phyloP scores from a whole-genome alignment of 345 rosid species.

The rapeseed (Brassica napus) region DNA sequence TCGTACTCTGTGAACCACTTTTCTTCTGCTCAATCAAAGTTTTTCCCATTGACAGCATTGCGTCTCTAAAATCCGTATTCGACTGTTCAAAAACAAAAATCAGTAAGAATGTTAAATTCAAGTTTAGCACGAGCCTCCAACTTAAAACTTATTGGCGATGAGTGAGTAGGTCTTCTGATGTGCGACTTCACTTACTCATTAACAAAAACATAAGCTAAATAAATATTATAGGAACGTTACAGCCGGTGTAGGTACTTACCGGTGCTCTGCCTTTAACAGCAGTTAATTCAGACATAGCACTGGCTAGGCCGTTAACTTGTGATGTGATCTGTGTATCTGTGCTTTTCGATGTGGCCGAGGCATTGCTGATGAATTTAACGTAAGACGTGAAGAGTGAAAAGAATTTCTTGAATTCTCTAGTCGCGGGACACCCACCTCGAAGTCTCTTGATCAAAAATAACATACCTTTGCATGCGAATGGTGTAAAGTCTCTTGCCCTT shows the following conservation, averaged over 20 bases:
- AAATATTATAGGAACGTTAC: neutral
- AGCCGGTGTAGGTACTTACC: neutral
- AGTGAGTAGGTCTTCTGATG: neutral
- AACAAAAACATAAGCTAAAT: neutral
- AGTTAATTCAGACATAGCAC: neutral
- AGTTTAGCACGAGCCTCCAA: neutral
- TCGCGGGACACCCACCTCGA: slow-evolving; percentile 11
- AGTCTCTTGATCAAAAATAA: neutral
- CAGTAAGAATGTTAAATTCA: neutral
- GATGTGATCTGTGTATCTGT: neutral
- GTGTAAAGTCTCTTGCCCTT: slow-evolving; percentile 3
- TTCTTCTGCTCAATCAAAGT: slow-evolving; percentile 29
- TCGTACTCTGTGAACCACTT: slow-evolving; percentile 5
- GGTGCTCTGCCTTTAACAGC: neutral
- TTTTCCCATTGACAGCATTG: slow-evolving; percentile 34
- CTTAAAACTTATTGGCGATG: neutral
- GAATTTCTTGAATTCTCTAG: slow-evolving; percentile 18
- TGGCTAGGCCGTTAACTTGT: neutral
- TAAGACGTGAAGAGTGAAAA: neutral
- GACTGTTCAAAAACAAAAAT: neutral
- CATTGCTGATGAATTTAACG: neutral
- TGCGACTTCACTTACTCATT: neutral
- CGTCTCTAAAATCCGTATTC: neutral
- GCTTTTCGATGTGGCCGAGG: neutral
- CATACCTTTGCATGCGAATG: slow-evolving; percentile 29